Evolutionary conservation across 2,329 filamentous ascomycete genomes (phyloP), one percentile per base, ranked within the genome.

Genomic region (Metarhizium sp.): DNA sequence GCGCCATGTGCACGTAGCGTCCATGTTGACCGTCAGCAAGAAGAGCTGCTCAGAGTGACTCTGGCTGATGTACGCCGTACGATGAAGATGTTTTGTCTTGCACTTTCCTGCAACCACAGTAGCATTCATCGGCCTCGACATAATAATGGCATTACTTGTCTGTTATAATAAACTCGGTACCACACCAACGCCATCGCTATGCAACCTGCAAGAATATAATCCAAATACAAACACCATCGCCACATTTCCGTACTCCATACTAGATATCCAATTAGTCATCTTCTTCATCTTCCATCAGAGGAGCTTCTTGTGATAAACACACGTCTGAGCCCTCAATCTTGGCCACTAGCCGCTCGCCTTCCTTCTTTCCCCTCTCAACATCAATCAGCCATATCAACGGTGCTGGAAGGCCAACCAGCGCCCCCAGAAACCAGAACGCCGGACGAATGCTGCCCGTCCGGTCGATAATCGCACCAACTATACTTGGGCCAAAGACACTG

Each of bases 401-500:
- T 16, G 92, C 85, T 1, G 94, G 92, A 1, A 95, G 70, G 6
- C 87, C 86, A 6, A 99, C 88, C n/a, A 99, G 73, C 5, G 84
- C 77, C 0, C 90, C 90, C 45, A 99, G 75, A 67, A 99, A 99
- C 78, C 88, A 91, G 70, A 99, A 99, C 1, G 92, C 92, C 6
- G 88, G 88, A 51, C 89, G 79, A 57, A 94, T 92, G 62, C 88
- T 85, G 5, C 88, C 88, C 32, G 86, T 87, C 52, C 76, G 82
- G 70, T 97, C 92, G 13, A 94, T 96, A 60, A 99, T 96, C 13
- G 85, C 84, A 1, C 92, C 94, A 0, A 99, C 94, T 66, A 99
- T 92, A 0, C 90, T 88, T 0, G 94, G 94, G 0, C 94, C 94
- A 69, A 99, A 96, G 2, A 97, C 78, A 66, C 89, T 95, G 25